Evolutionary conservation across 257 asterid species (phyloP), one percentile per base, ranked within the genome.

Genomic region (Jasminum sambac): DNA sequence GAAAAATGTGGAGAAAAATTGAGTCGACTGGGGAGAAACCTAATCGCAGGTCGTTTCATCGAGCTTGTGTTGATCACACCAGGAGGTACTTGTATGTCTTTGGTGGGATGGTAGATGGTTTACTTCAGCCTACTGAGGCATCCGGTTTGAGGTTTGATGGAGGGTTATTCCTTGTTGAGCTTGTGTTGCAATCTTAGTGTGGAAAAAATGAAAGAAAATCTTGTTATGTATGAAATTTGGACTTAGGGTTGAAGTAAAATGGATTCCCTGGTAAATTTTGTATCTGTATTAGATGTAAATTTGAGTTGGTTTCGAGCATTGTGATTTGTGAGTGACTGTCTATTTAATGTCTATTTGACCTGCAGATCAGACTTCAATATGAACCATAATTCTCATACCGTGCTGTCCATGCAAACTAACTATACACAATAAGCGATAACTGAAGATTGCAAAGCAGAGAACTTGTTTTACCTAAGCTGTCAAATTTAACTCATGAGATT

Each of bases 81-180:
- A 95, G 96, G 16, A 74, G 91, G 13, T 80, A 68, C 77, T 43
- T 94, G 90, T 91, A 85, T 65, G 74, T 94, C 48, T 79, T 85
- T 44, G 96, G 99, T n/a, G 99, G 99, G 46, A 94, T 94, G 99
- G 84, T 94, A 25, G 93, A 91, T 65, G 97, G 95, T 52, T 40
- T 80, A 55, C 73, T 82, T 62, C 89, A 86, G 63, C 93, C 89
- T 40, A 79, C 78, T 8, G 89, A 79, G 70, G 38, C 93, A 1
- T 78, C 84, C n/a, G 95, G 93, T 16, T 77, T 94, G 77, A 76
- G 85, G 82, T 94, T 94, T 66, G 96, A 89, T 66, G 94, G 96
- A 10, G 89, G 81, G 26, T 67, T 88, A 68, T 89, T 83, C 81
- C 58, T 94, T 34, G 79, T 89, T 50, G 98, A 94, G 80, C 89